Base-by-base conservation (phyloP, 768 basidiomycete genomes). In the Chalciporus chontae region DNA sequence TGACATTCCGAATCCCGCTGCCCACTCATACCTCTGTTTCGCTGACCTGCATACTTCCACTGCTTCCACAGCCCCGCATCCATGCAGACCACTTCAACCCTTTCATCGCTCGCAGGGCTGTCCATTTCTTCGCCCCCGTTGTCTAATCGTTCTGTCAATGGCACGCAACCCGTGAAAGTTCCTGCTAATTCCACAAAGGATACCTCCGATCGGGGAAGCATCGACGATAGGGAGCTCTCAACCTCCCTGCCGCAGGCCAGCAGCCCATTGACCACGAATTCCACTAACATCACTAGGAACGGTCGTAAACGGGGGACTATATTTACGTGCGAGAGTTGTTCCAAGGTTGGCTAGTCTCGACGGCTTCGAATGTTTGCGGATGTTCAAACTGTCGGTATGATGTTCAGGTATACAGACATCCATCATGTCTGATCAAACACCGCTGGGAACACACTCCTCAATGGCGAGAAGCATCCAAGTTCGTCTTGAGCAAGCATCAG, bases 391-490 rank as follows among this genome's bases (percentile, higher is more conserved):
- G 23, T 21, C 18, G 29, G 13, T 45, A 46, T 36, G 14, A 37
- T 49, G 26, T 34, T 23, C 63, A 90, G 87, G 83, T 90, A 34
- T 92, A 90, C 67, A 83, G 87, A 45, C 94, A 98, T 69, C 93
- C 93, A 3, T 91, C 89, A 11, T 97, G 94, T 69, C 75, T 98
- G 42, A 90, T 94, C 69, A 97, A 97, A 69, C 95, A 98, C 64
- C 87, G 95, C 29, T 98, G 95, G 95, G 94, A 97, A 63, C 92
- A 95, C 64, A 91, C 90, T 29, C 90, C 90, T 17, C 93, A 96
- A 61, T 98, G 95, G 95, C 85, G 88, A 39, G 90, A 94, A 65
- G 88, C 94, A 2, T 80, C 87, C 56, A 91, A 94, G 66, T 84
- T 94, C 59, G 81, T 93, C 27, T 75, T 97, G 50, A 90, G 86